Evolutionary conservation across 2,329 filamentous ascomycete genomes (phyloP), one percentile per base, ranked within the genome.

Genomic region (Trichoderma semiorbis): DNA sequence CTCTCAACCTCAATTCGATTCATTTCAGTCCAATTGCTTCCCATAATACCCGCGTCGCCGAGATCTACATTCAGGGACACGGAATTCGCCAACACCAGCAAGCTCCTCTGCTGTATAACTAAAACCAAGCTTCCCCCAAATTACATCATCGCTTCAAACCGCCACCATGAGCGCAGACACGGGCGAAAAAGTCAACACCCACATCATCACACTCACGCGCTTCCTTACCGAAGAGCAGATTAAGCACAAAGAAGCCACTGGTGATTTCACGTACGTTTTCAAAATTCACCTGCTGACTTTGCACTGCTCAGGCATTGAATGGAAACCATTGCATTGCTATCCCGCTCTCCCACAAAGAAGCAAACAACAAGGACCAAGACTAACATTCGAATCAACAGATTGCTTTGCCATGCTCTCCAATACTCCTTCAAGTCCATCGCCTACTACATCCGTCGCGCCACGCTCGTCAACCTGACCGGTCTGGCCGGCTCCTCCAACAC

Each of bases 361-460:
- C 34, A 26, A 18, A 10, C 39, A 43, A 4, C 16, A 39, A 43
- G 8, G n/a, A n/a, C n/a, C n/a, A 26, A 62, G 7, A 53, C 36
- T 50, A 50, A 24, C 30, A 65, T 21, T 14, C 28, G 12, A 68
- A 16, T 5, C 39, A 43, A 12, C 78, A 98, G 95, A 78, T 89
- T 99, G 68, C 90, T 99, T 73, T 98, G 94, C 88, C 96, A 99
- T 82, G 95, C 96, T 73, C 92, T 99, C 72, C 96, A 98, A 84
- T 99, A 98, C 87, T 95, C 96, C 75, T 99, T 99, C 92, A 99
- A 99, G 87, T 97, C 94, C 76, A 99, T 99, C 83, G 94, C 96
- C 78, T 97, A 98, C 88, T 99, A 98, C 87, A 99, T 99, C 83
- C 95, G 95, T 78, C 92, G 96, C 82, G 94, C 95, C 43, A 95